Percentiles rank a stretch among this genome's conserved stretches.
These are phyloP conservation scores for Chaetomium sp. DNA, from an alignment of 2,329 filamentous ascomycete species.

Conservation along the genomic window DNA sequence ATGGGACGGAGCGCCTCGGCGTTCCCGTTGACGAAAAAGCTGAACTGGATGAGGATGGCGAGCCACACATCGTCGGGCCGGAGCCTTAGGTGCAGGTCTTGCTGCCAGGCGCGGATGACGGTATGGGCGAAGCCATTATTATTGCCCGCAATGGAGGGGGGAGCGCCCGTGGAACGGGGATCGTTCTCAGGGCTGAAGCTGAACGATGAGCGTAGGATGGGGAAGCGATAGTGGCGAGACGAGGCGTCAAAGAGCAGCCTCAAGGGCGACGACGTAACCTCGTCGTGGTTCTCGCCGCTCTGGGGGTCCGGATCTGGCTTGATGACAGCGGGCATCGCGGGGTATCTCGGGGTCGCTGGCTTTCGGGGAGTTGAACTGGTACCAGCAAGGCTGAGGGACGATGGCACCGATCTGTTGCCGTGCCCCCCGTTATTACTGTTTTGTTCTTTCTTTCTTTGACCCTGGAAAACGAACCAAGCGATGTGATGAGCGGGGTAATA, in stretches of 20 bases:
- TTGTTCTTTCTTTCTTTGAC: too few species aligned
- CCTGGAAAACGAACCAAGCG: too few species aligned
- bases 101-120: constrained; percentile 43
- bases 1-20: constrained; percentile 46
- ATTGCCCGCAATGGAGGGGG: constrained; percentile 13
- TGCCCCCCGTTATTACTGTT: too few species aligned
- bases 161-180: not conserved
- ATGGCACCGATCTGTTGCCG: too few species aligned
- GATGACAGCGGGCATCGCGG: constrained; percentile 7
- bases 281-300: constrained; percentile 3
- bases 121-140: constrained; percentile 39
- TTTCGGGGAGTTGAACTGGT: too few species aligned
- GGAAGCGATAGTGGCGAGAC: not conserved
- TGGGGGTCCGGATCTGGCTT: constrained; percentile 2
- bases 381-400: too few species aligned
- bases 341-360: not conserved
- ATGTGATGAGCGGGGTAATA: too few species aligned
- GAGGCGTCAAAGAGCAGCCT: not conserved
- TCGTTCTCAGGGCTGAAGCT: not conserved
- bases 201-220: constrained; percentile 16
- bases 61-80: constrained; percentile 56
- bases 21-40: constrained; percentile 48
- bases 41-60: constrained; percentile 50
- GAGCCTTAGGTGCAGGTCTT: constrained; percentile 47
- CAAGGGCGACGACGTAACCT: not conserved